Conservation (phyloP, 2,329 filamentous ascomycete genomes). For the Acrodontium crateriforme region DNA sequence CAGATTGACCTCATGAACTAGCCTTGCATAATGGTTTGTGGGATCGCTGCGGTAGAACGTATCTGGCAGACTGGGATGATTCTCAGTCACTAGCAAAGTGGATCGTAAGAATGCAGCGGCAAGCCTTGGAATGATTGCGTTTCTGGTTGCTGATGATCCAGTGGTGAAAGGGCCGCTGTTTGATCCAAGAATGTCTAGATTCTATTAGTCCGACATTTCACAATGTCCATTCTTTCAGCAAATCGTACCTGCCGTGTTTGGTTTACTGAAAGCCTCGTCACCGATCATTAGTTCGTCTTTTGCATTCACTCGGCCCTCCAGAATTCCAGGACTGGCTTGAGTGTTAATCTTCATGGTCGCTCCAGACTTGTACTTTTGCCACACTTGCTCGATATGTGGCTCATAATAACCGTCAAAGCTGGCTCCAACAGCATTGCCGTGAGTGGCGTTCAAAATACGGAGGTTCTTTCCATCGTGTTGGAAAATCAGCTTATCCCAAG, state of each 20-base stretch:
- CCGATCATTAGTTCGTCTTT: conserved; percentile 31
- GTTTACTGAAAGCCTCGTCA: conserved; percentile 39
- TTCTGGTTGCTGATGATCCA: conserved; percentile 28
- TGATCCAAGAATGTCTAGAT: conserved; percentile 55
- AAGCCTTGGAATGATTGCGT: conserved; percentile 59
- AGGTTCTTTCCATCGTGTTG: conserved; percentile 24
- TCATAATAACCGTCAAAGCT: conserved; percentile 43
- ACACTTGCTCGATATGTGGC: conserved; percentile 39
- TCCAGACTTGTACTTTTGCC: conserved; percentile 34
- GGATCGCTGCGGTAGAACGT: conserved; percentile 22
- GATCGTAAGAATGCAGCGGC: conserved; percentile 64
- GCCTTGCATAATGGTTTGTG: conserved; percentile 44
- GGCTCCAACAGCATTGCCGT: conserved; percentile 32
- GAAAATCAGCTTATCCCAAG: conserved; percentile 51
- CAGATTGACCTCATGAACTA: conserved; percentile 46
- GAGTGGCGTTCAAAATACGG: conserved; percentile 33
- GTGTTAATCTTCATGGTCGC: conserved; percentile 46
- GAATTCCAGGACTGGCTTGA: conserved; percentile 43
- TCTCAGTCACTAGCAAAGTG: conserved; percentile 43
- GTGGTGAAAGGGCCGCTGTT: conserved; percentile 49
- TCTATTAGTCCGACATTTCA: no score
- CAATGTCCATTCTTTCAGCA: no score
- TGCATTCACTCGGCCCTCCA: conserved; percentile 35
- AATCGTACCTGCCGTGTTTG: conserved; percentile 48
- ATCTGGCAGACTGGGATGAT: conserved; percentile 23